Evolutionary conservation across 31 red algal genomes (phyloP), one percentile per base, ranked within the genome.

Genomic region (Pterothamnion heteromorphum): DNA sequence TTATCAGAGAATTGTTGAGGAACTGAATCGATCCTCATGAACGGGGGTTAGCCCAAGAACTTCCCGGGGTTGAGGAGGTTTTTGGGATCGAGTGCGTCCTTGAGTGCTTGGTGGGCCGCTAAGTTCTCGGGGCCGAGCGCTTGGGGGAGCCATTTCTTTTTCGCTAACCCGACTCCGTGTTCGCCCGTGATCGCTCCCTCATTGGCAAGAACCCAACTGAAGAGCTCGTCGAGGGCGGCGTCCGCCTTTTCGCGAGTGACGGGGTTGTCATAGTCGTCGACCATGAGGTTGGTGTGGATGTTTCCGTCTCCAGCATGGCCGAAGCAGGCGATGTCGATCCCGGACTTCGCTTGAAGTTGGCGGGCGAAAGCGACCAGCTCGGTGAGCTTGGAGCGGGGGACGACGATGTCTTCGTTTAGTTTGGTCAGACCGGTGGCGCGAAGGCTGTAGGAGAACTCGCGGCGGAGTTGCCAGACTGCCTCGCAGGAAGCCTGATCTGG

Each of bases 121-220:
- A 99, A 93, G 3, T 93, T 92, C 23, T 92, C 92, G 57, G 94
- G 91, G 2, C 97, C 96, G 41, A 97, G 87, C 86, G 97, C 98
- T 0, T 92, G 90, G 36, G 90, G 76, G 36, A 99, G 93, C 82
- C 96, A 99, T 9, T 93, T 92, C 81, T 95, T 97, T 89, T 99
- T 99, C 0, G 96, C 96, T 35, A 96, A 93, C 30, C 98, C 98
- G 64, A 98, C 82, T 0, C 98, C 98, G 72, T 99, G 98, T 76
- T 99, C 98, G 22, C 96, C 98, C 20, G 98, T 99, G 87, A 96
- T 97, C 9, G 98, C 97, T 0, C 96, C 98, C 44, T 95, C 98
- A 94, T 96, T 97, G 3, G 57, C 30, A 87, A 97, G 94, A 4
- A 96, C 98, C 0, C 98, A 92, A 0, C 90, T 86, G 2, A 97